phyloP scores from a whole-genome alignment of 208 protist species.

The Trypanosoma scelopori region DNA sequence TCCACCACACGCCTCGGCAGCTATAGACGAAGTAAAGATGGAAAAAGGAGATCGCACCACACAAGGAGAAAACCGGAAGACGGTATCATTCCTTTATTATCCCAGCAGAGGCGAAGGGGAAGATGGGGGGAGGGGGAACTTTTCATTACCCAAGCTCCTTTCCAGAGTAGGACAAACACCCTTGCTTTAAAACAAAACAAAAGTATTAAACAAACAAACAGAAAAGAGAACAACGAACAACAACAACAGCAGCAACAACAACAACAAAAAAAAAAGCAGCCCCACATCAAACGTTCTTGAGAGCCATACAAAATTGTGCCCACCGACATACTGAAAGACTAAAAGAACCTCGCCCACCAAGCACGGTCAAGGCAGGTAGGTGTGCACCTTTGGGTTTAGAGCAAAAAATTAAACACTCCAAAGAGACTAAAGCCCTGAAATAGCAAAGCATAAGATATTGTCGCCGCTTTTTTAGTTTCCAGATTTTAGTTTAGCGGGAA shows the following conservation, averaged over 20 bases:
- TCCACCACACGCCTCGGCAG: no score
- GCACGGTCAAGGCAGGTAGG: background rate
- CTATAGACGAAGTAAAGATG: background rate
- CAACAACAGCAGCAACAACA: no score
- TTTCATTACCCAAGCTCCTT: background rate
- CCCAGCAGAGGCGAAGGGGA: background rate
- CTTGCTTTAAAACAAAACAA: background rate
- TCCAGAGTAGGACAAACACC: background rate
- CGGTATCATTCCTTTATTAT: slow-evolving; percentile 1
- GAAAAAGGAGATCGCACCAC: slow-evolving; percentile 10
- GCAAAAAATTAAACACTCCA: background rate
- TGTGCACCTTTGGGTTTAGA: background rate
- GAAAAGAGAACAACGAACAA: no score
- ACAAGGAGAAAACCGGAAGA: slow-evolving; percentile 14
- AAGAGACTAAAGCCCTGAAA: background rate
- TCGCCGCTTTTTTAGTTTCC: no score
- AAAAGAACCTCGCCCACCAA: background rate
- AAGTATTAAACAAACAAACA: background rate
- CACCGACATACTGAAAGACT: no score
- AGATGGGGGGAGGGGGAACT: background rate
- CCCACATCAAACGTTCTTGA: background rate
- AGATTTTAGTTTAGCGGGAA: background rate
- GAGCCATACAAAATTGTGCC: background rate
- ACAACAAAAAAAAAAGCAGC: background rate
- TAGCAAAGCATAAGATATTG: slow-evolving; percentile 1